Conservation (phyloP, 2,329 filamentous ascomycete genomes). For the Nemania abortiva region DNA sequence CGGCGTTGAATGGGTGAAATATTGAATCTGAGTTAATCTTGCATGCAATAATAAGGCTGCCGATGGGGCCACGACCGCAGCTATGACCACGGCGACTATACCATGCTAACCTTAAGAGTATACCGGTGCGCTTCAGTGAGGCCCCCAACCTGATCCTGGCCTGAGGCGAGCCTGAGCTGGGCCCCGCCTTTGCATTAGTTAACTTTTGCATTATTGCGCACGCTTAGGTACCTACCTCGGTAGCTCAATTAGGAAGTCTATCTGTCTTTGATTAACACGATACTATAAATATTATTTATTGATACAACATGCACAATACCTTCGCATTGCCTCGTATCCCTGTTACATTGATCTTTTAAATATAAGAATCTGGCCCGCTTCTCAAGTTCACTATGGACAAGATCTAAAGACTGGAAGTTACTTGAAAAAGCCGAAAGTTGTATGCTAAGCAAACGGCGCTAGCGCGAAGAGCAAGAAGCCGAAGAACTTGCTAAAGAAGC, state of each 20-base stretch:
- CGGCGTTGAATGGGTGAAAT: constrained; percentile 19
- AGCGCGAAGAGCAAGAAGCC: too few species aligned
- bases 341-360: neutral
- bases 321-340: too few species aligned
- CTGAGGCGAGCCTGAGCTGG: neutral
- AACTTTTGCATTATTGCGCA: neutral
- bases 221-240: too few species aligned
- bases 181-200: neutral
- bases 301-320: neutral
- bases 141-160: neutral
- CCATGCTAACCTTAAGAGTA: neutral
- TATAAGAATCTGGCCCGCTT: neutral
- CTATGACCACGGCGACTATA: constrained; percentile 12
- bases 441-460: too few species aligned
- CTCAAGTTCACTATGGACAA: neutral
- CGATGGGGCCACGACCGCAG: constrained; percentile 6
- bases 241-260: neutral
- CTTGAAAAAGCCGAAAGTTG: too few species aligned
- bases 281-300: neutral
- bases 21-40: constrained; percentile 17
- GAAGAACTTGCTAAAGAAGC: too few species aligned
- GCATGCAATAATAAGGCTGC: constrained; percentile 20
- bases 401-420: too few species aligned
- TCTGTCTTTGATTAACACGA: neutral
- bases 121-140: neutral